Evolutionary conservation across 2,329 filamentous ascomycete species (phyloP).

Genomic region (Pseudocercospora cruenta): DNA sequence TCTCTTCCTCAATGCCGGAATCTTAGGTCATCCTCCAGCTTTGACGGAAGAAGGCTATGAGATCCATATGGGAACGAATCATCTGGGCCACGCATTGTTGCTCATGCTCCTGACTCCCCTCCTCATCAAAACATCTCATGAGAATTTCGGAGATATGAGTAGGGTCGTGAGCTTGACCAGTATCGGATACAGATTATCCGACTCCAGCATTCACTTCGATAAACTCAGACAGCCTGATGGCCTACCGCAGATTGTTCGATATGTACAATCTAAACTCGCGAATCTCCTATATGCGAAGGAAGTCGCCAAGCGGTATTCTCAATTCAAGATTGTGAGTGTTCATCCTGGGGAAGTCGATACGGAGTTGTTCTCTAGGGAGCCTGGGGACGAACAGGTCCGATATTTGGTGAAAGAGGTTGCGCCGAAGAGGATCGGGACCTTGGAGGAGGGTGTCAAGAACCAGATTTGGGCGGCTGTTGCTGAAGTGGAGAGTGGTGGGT

Average conservation of each 20-base stretch:
- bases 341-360: slow-evolving; percentile 20
- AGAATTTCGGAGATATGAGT: too few species aligned
- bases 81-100: slow-evolving; percentile 38
- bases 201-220: slow-evolving; percentile 25
- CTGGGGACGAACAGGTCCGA: slow-evolving; percentile 40
- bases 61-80: slow-evolving; percentile 38
- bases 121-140: slow-evolving; percentile 18
- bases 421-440: slow-evolving; percentile 14
- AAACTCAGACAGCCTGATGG: slow-evolving; percentile 34
- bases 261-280: slow-evolving; percentile 51
- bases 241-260: slow-evolving; percentile 40
- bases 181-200: slow-evolving; percentile 23
- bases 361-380: not conserved
- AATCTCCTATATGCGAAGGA: slow-evolving; percentile 50
- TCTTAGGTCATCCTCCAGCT: slow-evolving; percentile 27
- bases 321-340: slow-evolving; percentile 38
- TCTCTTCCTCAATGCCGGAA: slow-evolving; percentile 37
- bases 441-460: slow-evolving; percentile 27
- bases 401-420: slow-evolving; percentile 12
- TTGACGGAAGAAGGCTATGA: slow-evolving; percentile 35
- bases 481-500: slow-evolving; percentile 35
- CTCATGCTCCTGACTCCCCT: slow-evolving; percentile 31
- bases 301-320: slow-evolving; percentile 44
- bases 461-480: slow-evolving; percentile 31
- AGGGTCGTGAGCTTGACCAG: slow-evolving; percentile 35